A percentile compares a stretch with the other conserved stretches of the same genome.
Evolutionary conservation across 441 rosid species (phyloP).

Genomic region (Populus trichocarpa): DNA sequence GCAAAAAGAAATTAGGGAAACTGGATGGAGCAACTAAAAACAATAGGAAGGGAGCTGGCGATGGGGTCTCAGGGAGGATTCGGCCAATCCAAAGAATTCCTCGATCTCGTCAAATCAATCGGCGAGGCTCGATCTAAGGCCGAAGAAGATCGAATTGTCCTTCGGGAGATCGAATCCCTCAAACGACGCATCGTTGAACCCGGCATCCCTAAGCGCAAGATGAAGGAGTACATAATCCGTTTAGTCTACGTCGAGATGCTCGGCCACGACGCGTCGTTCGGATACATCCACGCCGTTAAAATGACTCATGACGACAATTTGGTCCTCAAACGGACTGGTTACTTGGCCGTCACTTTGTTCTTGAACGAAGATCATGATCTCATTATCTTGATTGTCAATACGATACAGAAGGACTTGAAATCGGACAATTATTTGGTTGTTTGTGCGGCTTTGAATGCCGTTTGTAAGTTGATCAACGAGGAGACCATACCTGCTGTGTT

Average conservation of each 20-base stretch:
- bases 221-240: slow-evolving; percentile 92
- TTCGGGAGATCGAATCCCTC: slow-evolving; percentile 82
- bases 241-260: slow-evolving; percentile 95
- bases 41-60: slow-evolving; percentile 95
- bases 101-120: slow-evolving; percentile 93
- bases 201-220: slow-evolving; percentile 83
- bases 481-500: slow-evolving; percentile 97
- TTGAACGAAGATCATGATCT: slow-evolving; percentile 92
- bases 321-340: slow-evolving; percentile 86
- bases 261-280: slow-evolving; percentile 96
- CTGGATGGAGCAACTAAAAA: slow-evolving; percentile 85
- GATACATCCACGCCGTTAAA: slow-evolving; percentile 96
- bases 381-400: slow-evolving; percentile 88
- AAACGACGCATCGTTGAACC: slow-evolving; percentile 85
- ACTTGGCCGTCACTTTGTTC: slow-evolving; percentile 88
- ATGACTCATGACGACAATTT: slow-evolving; percentile 93
- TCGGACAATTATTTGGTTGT: slow-evolving; percentile 87
- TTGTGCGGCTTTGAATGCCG: slow-evolving; percentile 85
- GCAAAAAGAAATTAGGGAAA: neutral
- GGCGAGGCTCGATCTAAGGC: slow-evolving; percentile 99
- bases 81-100: slow-evolving; percentile 91
- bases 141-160: slow-evolving; percentile 93
- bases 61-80: slow-evolving; percentile 99
- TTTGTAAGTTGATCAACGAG: slow-evolving; percentile 88
- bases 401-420: slow-evolving; percentile 95